phyloP scores from a whole-genome alignment of 1,139 yeast genomes.

The Magnusiomyces ingens region DNA sequence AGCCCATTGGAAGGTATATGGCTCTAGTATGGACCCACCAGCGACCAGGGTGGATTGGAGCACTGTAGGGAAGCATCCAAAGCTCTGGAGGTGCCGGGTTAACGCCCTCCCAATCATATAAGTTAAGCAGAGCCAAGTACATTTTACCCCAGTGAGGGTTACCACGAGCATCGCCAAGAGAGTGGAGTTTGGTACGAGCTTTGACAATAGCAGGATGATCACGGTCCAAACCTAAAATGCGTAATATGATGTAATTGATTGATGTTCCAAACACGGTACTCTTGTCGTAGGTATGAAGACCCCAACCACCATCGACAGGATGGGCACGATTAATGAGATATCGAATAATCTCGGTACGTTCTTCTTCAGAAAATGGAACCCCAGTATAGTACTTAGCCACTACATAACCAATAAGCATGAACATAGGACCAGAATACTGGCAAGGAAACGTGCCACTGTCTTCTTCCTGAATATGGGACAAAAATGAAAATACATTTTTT shows the following conservation, averaged over 20 bases:
- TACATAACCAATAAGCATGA: conserved; percentile 86
- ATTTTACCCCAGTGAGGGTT: conserved; percentile 98
- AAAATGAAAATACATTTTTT: conserved; percentile 66
- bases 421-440: conserved; percentile 97
- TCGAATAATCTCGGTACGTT: conserved; percentile 63
- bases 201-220: conserved; percentile 74
- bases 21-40: conserved; percentile 99
- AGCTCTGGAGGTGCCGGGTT: conserved; percentile 97
- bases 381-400: conserved; percentile 66
- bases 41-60: conserved; percentile 87
- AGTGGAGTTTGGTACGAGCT: conserved; percentile 64
- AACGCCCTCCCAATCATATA: conserved; percentile 94
- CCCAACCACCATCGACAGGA: conserved; percentile 99
- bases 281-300: conserved; percentile 83
- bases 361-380: conserved; percentile 60
- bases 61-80: conserved; percentile 75
- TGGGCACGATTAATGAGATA: conserved; percentile 85
- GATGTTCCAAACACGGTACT: conserved; percentile 94
- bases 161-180: conserved; percentile 83
- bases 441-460: conserved; percentile 78
- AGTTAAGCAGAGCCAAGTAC: conserved; percentile 72
- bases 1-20: conserved; percentile 82
- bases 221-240: conserved; percentile 67
- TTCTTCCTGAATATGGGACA: conserved; percentile 61
- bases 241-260: conserved; percentile 69